Evolutionary conservation across 2,329 filamentous ascomycete species (phyloP).

Genomic region (Pseudocercospora crystallina): DNA sequence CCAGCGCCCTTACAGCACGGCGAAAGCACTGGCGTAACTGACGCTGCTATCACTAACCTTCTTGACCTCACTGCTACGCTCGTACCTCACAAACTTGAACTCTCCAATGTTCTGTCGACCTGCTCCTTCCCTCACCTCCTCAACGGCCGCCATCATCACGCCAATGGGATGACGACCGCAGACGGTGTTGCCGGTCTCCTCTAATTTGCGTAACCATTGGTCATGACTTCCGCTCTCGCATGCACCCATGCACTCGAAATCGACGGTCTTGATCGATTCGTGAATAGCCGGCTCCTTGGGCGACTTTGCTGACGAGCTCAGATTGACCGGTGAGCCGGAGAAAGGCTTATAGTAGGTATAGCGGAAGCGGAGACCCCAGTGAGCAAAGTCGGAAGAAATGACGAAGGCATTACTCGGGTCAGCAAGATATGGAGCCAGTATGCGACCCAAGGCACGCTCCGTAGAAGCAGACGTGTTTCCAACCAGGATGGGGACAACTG

Average conservation of each 20-base stretch:
- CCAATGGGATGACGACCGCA: slow-evolving; percentile 95
- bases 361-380: slow-evolving; percentile 83
- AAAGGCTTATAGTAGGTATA: slow-evolving; percentile 75
- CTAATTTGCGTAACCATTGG: slow-evolving; percentile 67
- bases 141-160: slow-evolving; percentile 83
- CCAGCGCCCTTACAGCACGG: slow-evolving; percentile 56
- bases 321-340: slow-evolving; percentile 40
- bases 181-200: slow-evolving; percentile 80
- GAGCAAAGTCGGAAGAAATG: slow-evolving; percentile 93
- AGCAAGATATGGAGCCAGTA: slow-evolving; percentile 75
- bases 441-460: slow-evolving; percentile 66
- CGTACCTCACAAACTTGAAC: slow-evolving; percentile 82
- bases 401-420: slow-evolving; percentile 79
- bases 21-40: slow-evolving; percentile 92
- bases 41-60: slow-evolving; percentile 76
- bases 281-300: slow-evolving; percentile 63
- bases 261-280: slow-evolving; percentile 78
- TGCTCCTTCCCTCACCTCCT: slow-evolving; percentile 52
- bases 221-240: slow-evolving; percentile 74
- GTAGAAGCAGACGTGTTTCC: slow-evolving; percentile 67
- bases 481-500: slow-evolving; percentile 80
- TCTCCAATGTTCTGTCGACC: slow-evolving; percentile 23
- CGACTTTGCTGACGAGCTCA: slow-evolving; percentile 43
- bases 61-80: slow-evolving; percentile 75
- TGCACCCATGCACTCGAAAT: slow-evolving; percentile 79